A percentile compares a stretch with the other conserved stretches of the same genome.
Evolutionary conservation across 495 filamentous ascomycete species (phyloP).

Genomic region (Trichoderma asperelloides): DNA sequence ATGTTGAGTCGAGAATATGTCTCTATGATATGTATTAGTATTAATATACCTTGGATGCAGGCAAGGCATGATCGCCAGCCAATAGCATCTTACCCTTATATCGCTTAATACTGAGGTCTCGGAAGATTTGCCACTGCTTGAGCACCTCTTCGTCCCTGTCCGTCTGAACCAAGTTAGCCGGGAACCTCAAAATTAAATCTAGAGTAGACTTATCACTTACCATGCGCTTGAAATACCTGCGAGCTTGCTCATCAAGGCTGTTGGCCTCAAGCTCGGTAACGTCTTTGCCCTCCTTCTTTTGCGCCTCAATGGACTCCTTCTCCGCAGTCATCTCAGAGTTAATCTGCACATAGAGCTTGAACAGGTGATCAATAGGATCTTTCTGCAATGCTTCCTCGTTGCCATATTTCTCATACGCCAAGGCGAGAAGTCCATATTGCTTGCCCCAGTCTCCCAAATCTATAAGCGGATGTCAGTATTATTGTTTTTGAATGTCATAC

Average conservation of each 20-base stretch:
- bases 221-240: constrained; percentile 86
- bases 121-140: constrained; percentile 76
- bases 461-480: background rate
- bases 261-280: constrained; percentile 38
- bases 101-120: constrained; percentile 78
- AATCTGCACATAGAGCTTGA: constrained; percentile 55
- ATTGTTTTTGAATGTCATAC: background rate
- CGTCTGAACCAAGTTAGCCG: constrained; percentile 25
- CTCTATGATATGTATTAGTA: constrained; percentile 18
- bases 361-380: constrained; percentile 57
- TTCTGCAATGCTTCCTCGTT: constrained; percentile 44
- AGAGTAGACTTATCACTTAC: background rate
- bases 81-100: constrained; percentile 45
- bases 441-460: constrained; percentile 59
- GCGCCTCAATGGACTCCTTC: constrained; percentile 40
- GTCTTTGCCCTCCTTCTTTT: constrained; percentile 42
- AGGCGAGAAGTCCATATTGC: constrained; percentile 52
- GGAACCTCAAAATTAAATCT: background rate
- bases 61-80: background rate
- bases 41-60: background rate
- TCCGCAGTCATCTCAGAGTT: constrained; percentile 47
- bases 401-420: constrained; percentile 52
- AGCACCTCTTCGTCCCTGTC: constrained; percentile 68
- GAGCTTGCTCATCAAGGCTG: constrained; percentile 53
- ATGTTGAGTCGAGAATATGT: constrained; percentile 86